Conservation (phyloP, 2,329 filamentous ascomycete genomes). For the Gaeumannomyces sp. region DNA sequence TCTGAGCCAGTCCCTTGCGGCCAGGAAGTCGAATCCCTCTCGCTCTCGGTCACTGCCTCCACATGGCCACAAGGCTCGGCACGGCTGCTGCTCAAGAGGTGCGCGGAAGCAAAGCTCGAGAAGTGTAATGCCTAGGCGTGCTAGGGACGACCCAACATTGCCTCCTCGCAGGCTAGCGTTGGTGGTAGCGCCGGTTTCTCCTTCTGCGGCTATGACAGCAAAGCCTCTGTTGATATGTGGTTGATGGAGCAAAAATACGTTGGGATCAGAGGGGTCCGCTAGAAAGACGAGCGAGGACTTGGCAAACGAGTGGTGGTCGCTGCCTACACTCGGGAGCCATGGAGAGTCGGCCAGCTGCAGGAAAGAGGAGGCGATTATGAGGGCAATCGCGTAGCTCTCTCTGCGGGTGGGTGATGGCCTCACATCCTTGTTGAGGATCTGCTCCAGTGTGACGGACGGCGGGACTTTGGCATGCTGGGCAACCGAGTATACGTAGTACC, state of each 20-base stretch:
- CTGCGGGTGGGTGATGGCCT: not conserved
- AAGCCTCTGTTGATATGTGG: not conserved
- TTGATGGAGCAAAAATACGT: not conserved
- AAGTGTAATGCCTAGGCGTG: conserved; percentile 1
- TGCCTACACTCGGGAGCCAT: not conserved
- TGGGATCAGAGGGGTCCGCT: not conserved
- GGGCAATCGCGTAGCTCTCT: not conserved
- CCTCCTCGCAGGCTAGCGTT: not conserved
- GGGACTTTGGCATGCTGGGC: not conserved
- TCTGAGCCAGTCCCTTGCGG: not conserved
- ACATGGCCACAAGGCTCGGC: not conserved
- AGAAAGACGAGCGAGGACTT: not conserved
- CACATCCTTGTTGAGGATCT: not conserved
- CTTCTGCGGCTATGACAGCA: not conserved
- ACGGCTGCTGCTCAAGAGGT: not conserved
- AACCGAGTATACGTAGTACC: not conserved
- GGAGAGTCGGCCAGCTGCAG: not conserved
- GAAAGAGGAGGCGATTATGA: not conserved
- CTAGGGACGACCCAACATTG: not conserved
- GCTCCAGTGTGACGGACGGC: not conserved
- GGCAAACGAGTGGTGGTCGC: not conserved
- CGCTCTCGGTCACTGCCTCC: not conserved
- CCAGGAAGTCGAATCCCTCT: not conserved
- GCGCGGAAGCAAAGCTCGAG: conserved; percentile 2
- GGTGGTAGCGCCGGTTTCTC: not conserved